phyloP scores from a whole-genome alignment of 352 stramenopile genomes.

The Phytophthora sp. region DNA sequence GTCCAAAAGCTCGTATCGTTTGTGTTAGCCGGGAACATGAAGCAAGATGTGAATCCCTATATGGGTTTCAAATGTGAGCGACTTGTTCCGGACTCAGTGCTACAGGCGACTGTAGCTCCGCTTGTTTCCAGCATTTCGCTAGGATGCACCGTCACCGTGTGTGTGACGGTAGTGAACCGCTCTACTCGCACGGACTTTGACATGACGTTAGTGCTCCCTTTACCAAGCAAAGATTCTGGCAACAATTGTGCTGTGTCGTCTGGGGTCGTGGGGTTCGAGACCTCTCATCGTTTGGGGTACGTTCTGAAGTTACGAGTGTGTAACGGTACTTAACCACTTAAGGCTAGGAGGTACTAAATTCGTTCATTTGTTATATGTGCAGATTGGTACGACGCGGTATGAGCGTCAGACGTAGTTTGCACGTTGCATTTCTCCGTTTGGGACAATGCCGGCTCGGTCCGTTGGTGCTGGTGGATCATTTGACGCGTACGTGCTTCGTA shows the following conservation, averaged over 20 bases:
- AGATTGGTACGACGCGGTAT: constrained; percentile 53
- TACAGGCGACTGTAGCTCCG: constrained; percentile 53
- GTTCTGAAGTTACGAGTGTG: constrained; percentile 17
- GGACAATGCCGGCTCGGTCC: constrained; percentile 52
- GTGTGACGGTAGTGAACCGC: constrained; percentile 62
- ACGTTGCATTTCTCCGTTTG: constrained; percentile 55
- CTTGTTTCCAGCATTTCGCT: constrained; percentile 27
- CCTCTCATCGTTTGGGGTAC: constrained; percentile 72
- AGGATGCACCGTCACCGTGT: constrained; percentile 35
- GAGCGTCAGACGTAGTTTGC: constrained; percentile 68
- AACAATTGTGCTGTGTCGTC: neutral
- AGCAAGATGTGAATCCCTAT: constrained; percentile 17
- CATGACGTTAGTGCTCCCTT: constrained; percentile 64
- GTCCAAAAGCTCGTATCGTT: constrained; percentile 28
- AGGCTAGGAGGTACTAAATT: constrained; percentile 9
- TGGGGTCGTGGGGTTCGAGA: constrained; percentile 64
- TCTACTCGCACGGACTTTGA: constrained; percentile 58
- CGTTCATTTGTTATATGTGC: constrained; percentile 9
- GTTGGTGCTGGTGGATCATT: constrained; percentile 64
- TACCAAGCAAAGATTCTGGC: constrained; percentile 4
- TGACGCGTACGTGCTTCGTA: constrained; percentile 70
- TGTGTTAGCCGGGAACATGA: constrained; percentile 15
- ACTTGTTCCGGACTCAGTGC: constrained; percentile 46
- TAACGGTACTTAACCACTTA: constrained; percentile 11
- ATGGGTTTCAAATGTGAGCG: constrained; percentile 39